These are phyloP conservation scores for Vigna angularis DNA, from an alignment of 306 rosid species.

Conservation along the genomic window DNA sequence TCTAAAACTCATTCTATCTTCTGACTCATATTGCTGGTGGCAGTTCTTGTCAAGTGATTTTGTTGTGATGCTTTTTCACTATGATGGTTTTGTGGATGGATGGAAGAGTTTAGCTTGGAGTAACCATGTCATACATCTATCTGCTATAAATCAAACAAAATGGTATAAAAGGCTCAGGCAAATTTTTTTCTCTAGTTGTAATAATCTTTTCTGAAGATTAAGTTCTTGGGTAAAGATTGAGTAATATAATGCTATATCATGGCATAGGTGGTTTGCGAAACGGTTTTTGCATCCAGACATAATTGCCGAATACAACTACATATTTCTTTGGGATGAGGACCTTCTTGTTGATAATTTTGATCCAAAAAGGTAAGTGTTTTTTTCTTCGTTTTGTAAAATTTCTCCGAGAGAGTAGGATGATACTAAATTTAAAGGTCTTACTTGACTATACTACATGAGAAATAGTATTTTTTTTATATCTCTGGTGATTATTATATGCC, in stretches of 20 bases:
- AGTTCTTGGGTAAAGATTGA: slow-evolving; percentile 6
- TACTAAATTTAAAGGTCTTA: slow-evolving; percentile 23
- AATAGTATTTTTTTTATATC: neutral
- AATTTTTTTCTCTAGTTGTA: slow-evolving; percentile 18
- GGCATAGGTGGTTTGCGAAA: slow-evolving; percentile 92
- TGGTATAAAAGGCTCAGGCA: slow-evolving; percentile 49
- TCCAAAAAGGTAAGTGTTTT: slow-evolving; percentile 60
- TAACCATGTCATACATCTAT: slow-evolving; percentile 54
- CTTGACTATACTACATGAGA: slow-evolving; percentile 7
- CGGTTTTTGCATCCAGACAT: slow-evolving; percentile 97
- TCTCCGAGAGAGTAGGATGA: slow-evolving; percentile 18
- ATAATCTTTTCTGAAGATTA: slow-evolving; percentile 10
- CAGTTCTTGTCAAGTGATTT: slow-evolving; percentile 60
- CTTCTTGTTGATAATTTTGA: slow-evolving; percentile 87
- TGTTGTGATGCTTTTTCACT: slow-evolving; percentile 65
- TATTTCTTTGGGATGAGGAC: slow-evolving; percentile 99
- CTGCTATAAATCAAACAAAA: slow-evolving; percentile 65
- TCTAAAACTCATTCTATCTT: slow-evolving; percentile 23
- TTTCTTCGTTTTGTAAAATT: neutral
- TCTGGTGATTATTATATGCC: slow-evolving; percentile 23
- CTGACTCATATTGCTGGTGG: slow-evolving; percentile 30
- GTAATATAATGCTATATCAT: slow-evolving; percentile 26
- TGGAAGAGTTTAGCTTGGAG: slow-evolving; percentile 64
- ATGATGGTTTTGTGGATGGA: slow-evolving; percentile 59
- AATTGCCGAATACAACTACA: slow-evolving; percentile 72